phyloP scores from a whole-genome alignment of 2,329 filamentous ascomycete species.

The Beauveria australis region DNA sequence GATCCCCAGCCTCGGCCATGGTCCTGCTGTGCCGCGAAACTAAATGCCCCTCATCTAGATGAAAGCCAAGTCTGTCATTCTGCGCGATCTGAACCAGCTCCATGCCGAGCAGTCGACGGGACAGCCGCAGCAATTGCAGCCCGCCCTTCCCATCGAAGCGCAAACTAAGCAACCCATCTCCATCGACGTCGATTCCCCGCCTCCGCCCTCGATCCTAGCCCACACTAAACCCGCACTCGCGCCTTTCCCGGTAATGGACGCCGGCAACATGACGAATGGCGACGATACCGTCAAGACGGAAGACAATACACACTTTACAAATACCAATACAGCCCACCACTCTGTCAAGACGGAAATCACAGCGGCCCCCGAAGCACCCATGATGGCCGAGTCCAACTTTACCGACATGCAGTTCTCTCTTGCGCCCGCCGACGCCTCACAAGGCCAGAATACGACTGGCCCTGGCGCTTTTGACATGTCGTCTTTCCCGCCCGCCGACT shows the following conservation, averaged over 20 bases:
- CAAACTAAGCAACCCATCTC: slow-evolving; percentile 28
- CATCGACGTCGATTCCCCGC: slow-evolving; percentile 30
- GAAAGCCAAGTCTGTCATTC: slow-evolving; percentile 45
- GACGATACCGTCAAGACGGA: slow-evolving; percentile 21
- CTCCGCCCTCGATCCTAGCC: slow-evolving; percentile 11
- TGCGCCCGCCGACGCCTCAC: slow-evolving; percentile 31
- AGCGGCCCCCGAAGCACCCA: slow-evolving; percentile 6
- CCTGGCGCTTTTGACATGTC: slow-evolving; percentile 36
- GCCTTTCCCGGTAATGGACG: slow-evolving; percentile 47
- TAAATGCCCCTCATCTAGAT: slow-evolving; percentile 20
- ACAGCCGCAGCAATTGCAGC: slow-evolving; percentile 14
- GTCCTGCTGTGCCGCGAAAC: not conserved
- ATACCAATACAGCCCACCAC: not conserved
- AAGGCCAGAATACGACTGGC: slow-evolving; percentile 19
- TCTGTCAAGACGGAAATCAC: slow-evolving; percentile 11
- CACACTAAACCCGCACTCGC: slow-evolving; percentile 23
- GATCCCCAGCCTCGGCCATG: not conserved
- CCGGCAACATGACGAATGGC: slow-evolving; percentile 10
- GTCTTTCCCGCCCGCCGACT: slow-evolving; percentile 30
- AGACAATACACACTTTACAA: slow-evolving; percentile 12
- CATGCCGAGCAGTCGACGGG: slow-evolving; percentile 20
- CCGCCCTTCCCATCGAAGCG: slow-evolving; percentile 24
- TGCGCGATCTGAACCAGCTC: slow-evolving; percentile 42
- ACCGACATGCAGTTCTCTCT: slow-evolving; percentile 50
- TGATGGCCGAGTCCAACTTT: slow-evolving; percentile 33